Base-by-base conservation (phyloP, 2,329 filamentous ascomycete genomes). In the Penicillium rolfsii region DNA sequence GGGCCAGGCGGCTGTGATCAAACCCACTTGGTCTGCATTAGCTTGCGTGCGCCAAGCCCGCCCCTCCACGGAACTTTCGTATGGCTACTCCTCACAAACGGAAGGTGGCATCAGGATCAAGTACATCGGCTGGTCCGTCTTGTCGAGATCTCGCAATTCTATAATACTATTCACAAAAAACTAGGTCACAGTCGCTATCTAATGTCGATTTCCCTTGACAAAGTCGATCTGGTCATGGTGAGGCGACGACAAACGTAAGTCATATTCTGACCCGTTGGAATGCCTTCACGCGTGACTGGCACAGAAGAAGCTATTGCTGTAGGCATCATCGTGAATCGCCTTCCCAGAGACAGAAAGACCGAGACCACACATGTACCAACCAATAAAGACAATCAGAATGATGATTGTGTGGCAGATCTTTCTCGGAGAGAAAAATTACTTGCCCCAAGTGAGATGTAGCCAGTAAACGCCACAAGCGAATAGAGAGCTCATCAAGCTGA, bases 401-500 rank as follows among this genome's bases (percentile, higher is more conserved):
- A 82, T n/a, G 4, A 79, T 57, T 3, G 79, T 80, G 26, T 84
- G 68, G 2, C 64, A 58, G 28, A 78, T 79, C 70, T 84, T 85
- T 48, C 75, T 72, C 61, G 73, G 76, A 40, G 74, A 77, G 30
- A 73, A 73, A 50, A 78, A 78, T 70, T 74, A 79, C 14, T 66
- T 65, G 1, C 77, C 80, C 55, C 73, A 72, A 64, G 84, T 80
- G 60, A 85, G 73, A 63, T 79, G 79, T 56, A 83, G 66, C 80
- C 80, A 83, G 64, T 82, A 80, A 2, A 77, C 66, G 8, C 76
- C 80, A 22, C 56, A 58, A 33, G 62, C 62, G 26, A 64, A 64
- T n/a, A 64, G 40, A 1, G 62, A 64, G 24, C 62, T 64, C 64
- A 90, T 85, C 40, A 91, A 76, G 8, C 85, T 85, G 30, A 91